A percentile compares a stretch with the other conserved stretches of the same genome.
Evolutionary conservation across 2,329 filamentous ascomycete genomes (phyloP).

Genomic region (Claviceps paspali): DNA sequence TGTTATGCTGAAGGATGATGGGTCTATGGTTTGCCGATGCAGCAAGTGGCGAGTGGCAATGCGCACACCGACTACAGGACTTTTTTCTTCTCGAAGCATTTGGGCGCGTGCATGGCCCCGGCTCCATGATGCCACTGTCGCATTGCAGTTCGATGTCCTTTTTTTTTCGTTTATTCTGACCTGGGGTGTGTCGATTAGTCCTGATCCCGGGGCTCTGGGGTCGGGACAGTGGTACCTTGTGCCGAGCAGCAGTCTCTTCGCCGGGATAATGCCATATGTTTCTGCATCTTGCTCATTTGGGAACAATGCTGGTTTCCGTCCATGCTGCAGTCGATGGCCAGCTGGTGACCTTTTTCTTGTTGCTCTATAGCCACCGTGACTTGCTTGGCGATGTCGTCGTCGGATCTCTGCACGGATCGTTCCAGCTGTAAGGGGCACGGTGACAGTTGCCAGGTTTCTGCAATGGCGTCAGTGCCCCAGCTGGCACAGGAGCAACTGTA

Average conservation of each 20-base stretch:
- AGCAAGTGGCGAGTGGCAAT: background rate
- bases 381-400: too few relatives aligned
- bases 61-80: background rate
- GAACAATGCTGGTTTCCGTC: background rate
- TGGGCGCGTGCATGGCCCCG: background rate
- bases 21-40: background rate
- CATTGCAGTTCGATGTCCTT: background rate
- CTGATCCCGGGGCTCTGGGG: background rate
- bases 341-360: too few relatives aligned
- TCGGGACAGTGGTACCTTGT: background rate
- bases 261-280: background rate
- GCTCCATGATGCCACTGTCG: background rate
- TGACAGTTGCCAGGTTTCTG: too few relatives aligned
- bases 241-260: background rate
- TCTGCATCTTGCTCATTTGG: background rate
- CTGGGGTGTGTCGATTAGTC: background rate
- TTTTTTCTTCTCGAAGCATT: background rate
- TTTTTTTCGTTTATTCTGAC: background rate
- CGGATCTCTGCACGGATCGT: too few relatives aligned
- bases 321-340: too few relatives aligned
- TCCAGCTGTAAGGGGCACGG: too few relatives aligned
- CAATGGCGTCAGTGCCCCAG: too few relatives aligned
- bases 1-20: background rate
- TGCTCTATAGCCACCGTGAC: too few relatives aligned
- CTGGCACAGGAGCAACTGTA: too few relatives aligned